Evolutionary conservation across 2,329 filamentous ascomycete species (phyloP).

Genomic region (Hypoxylon sp.): DNA sequence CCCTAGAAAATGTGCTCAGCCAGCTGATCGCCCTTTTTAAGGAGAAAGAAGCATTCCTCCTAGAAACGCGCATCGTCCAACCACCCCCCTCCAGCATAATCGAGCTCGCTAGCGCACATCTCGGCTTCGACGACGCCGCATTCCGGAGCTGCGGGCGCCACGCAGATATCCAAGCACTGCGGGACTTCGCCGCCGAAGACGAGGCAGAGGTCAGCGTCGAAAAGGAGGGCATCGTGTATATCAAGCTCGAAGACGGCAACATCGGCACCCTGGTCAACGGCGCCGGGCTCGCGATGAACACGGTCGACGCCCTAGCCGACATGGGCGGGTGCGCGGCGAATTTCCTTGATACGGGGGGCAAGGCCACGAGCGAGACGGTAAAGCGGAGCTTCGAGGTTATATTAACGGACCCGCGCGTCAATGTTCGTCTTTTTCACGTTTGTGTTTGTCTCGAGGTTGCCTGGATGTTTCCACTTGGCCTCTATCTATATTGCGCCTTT

Average conservation of each 20-base stretch:
- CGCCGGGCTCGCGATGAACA: constrained; percentile 92
- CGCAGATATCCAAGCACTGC: constrained; percentile 70
- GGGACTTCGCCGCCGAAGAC: constrained; percentile 67
- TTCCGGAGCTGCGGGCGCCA: constrained; percentile 75
- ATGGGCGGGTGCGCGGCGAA: constrained; percentile 81
- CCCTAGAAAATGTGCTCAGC: constrained; percentile 65
- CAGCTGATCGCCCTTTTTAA: constrained; percentile 72
- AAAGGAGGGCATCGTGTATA: constrained; percentile 82
- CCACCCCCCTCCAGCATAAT: constrained; percentile 51
- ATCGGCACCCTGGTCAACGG: constrained; percentile 91
- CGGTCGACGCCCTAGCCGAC: constrained; percentile 81
- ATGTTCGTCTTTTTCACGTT: constrained; percentile 64
- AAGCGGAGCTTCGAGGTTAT: constrained; percentile 82
- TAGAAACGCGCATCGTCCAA: constrained; percentile 65
- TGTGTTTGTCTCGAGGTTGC: neutral
- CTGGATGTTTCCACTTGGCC: neutral
- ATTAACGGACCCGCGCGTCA: constrained; percentile 78
- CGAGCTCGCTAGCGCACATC: constrained; percentile 64
- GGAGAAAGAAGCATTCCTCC: constrained; percentile 75
- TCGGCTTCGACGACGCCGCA: constrained; percentile 80
- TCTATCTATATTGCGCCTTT: neutral
- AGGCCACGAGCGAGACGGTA: constrained; percentile 87
- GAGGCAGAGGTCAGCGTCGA: constrained; percentile 74
- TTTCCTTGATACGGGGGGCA: constrained; percentile 91
- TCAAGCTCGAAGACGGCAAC: constrained; percentile 72